These are phyloP conservation scores for Mucor ambiguus DNA, from an alignment of 371 early-diverging fungal species.

Conservation along the genomic window DNA sequence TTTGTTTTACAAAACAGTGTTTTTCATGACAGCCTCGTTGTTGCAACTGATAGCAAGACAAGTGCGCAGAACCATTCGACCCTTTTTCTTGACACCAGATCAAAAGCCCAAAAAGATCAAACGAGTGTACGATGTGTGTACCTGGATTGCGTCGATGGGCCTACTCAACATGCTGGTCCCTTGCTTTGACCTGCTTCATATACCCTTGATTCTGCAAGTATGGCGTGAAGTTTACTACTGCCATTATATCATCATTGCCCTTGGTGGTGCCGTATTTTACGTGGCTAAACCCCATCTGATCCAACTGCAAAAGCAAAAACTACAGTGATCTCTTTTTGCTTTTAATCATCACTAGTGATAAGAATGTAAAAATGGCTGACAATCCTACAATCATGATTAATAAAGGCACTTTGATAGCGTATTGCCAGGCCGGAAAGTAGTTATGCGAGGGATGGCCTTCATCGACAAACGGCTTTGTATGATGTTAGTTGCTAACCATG, in stretches of 20 bases:
- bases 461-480: conserved; percentile 89
- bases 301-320: conserved; percentile 18
- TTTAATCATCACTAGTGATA: conserved; percentile 85
- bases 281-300: conserved; percentile 11
- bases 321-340: conserved; percentile 48
- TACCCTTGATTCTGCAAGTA: conserved; percentile 53
- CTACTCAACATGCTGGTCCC: conserved; percentile 69
- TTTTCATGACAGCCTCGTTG: conserved; percentile 29
- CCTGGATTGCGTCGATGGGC: conserved; percentile 66
- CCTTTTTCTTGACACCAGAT: conserved; percentile 48
- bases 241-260: conserved; percentile 52
- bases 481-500: background rate
- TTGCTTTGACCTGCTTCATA: conserved; percentile 72
- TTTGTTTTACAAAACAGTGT: conserved; percentile 19
- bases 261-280: conserved; percentile 27
- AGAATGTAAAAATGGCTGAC: conserved; percentile 75
- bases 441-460: conserved; percentile 76
- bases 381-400: conserved; percentile 79
- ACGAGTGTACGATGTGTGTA: conserved; percentile 65
- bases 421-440: conserved; percentile 84
- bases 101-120: conserved; percentile 13
- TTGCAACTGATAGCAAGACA: conserved; percentile 34
- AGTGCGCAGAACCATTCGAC: conserved; percentile 72
- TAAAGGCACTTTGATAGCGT: conserved; percentile 87
- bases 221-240: conserved; percentile 62